Percentiles rank a stretch among this genome's conserved stretches.
These are phyloP conservation scores for Myxozyma lipomycoides DNA, from an alignment of 805 yeast genomes.

Conservation along the genomic window DNA sequence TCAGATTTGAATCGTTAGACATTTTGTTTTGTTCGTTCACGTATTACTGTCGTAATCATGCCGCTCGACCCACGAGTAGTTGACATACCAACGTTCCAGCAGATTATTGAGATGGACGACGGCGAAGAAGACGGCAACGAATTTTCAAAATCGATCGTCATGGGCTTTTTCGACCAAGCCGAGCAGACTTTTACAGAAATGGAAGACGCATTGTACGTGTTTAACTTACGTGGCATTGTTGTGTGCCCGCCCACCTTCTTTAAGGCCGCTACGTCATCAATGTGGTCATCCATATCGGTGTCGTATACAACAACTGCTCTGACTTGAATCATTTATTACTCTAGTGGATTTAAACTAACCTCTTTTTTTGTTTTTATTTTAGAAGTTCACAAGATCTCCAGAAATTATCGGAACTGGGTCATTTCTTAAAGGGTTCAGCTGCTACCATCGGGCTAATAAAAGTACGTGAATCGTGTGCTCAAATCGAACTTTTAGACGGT, in stretches of 20 bases:
- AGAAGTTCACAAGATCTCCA: constrained; percentile 42
- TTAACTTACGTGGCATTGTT: neutral
- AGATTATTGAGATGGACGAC: constrained; percentile 90
- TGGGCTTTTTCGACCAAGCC: constrained; percentile 87
- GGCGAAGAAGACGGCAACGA: constrained; percentile 71
- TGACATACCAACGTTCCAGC: constrained; percentile 85
- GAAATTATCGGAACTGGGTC: constrained; percentile 73
- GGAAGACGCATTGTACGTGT: constrained; percentile 46
- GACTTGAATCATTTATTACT: neutral
- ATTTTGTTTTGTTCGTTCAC: neutral
- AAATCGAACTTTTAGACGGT: too few species aligned
- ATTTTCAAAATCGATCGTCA: constrained; percentile 71
- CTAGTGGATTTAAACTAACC: neutral
- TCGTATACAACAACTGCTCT: neutral
- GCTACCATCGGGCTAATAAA: constrained; percentile 84
- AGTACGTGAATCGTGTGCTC: constrained; percentile 83
- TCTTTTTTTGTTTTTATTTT: neutral
- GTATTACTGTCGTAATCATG: neutral
- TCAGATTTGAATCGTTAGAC: neutral
- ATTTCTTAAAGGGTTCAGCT: constrained; percentile 90
- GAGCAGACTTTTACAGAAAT: constrained; percentile 71
- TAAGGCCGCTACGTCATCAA: neutral
- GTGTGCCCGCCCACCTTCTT: neutral
- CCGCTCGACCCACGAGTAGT: too few species aligned
- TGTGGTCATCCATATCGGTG: neutral